Evolutionary conservation across 495 filamentous ascomycete species (phyloP), one percentile per base, ranked within the genome.

Genomic region (Cercophora samala): DNA sequence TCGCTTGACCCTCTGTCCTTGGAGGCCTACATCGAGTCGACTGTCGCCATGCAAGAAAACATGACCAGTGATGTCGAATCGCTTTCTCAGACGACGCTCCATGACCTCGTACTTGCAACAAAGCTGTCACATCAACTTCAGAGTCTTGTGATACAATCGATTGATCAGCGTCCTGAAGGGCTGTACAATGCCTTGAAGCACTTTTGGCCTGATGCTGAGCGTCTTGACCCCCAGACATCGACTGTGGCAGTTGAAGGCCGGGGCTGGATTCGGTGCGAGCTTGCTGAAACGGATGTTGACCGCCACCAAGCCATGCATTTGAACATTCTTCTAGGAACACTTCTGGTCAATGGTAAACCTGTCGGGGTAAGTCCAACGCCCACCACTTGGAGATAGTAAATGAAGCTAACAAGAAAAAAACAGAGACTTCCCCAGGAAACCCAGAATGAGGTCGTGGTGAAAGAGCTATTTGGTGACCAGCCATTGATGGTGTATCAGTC

Each of bases 381-480:
- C 15, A 11, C 18, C 1, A 18, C 24, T 8, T 11, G 2, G 9
- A 0, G 15, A n/a, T 5, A 1, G 25, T 13, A 23, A 6, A 17
- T 37, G 15, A 64, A 19, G 18, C 26, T 64, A 53, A 25, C 68
- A 61, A 5, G 58, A 63, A 17, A 13, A 63, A 17, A 13, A 19
- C 60, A 66, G 2, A 81, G 78, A 26, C 73, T 88, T 1, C 84
- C 85, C 0, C 69, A 74, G 0, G 75, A 83, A 1, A 77, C 77
- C 37, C 73, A 76, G 32, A 68, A 79, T 37, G 71, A 72, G 6
- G n/a, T 59, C 0, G 66, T 75, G 2, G 69, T 87, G 5, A 72
- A 77, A 32, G 72, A 78, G 11, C 77, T 88, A 0, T 87, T 86
- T 66, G 82, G 80, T 18, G 74, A 76, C n/a, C 78, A 82, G 66